phyloP scores from a whole-genome alignment of 192 early-diverging fungal genomes.

The Ambispora gerdemannii region DNA sequence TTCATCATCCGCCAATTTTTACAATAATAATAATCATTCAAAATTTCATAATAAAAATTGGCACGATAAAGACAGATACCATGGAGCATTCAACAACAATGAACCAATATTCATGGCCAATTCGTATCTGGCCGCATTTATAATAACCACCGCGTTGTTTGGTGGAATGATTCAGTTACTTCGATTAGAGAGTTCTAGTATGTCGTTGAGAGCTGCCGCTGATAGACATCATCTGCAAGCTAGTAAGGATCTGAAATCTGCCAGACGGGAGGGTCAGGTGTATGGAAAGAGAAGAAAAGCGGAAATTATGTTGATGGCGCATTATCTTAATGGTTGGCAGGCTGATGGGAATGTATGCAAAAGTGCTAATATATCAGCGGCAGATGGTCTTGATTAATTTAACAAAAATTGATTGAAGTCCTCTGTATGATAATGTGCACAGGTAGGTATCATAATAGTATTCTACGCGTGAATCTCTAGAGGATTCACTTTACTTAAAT shows the following conservation, averaged over 20 bases:
- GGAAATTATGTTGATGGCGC: neutral
- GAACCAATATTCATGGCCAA: conserved; percentile 33
- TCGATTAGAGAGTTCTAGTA: conserved; percentile 3
- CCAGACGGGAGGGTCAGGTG: conserved; percentile 2
- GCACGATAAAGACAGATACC: conserved; percentile 24
- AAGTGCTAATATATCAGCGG: conserved; percentile 4
- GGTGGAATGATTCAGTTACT: conserved; percentile 17
- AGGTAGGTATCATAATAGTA: no score
- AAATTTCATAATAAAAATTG: conserved; percentile 16
- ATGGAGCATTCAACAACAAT: conserved; percentile 14
- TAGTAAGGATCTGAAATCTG: conserved; percentile 29
- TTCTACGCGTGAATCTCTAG: no score
- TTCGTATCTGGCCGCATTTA: conserved; percentile 27
- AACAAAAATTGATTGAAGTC: no score
- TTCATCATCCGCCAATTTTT: neutral
- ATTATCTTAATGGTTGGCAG: neutral
- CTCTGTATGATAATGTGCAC: no score
- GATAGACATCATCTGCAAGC: conserved; percentile 34
- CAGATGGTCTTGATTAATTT: no score
- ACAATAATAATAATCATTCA: conserved; percentile 23
- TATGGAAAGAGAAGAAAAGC: neutral
- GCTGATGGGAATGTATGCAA: conserved; percentile 20
- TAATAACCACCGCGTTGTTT: conserved; percentile 23
- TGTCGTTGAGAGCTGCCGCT: conserved; percentile 11
- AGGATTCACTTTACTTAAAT: no score